A percentile compares a stretch with the other conserved stretches of the same genome.
Evolutionary conservation across 2,329 filamentous ascomycete species (phyloP).

Genomic region (Exophiala lecanii-corni): DNA sequence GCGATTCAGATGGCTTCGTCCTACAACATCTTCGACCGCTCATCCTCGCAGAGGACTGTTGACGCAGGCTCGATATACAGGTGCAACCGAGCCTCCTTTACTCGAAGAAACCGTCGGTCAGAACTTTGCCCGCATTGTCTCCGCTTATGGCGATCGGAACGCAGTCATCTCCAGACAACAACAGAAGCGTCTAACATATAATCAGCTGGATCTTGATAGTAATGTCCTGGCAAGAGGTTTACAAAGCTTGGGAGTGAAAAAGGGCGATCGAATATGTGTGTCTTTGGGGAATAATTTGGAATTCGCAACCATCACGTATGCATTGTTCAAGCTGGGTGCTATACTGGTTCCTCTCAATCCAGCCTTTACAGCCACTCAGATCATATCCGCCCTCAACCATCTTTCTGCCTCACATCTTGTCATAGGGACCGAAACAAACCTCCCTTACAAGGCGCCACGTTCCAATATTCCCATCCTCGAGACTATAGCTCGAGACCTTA

Average conservation of each 20-base stretch:
- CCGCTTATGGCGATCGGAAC: conserved; percentile 41
- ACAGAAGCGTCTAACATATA: conserved; percentile 64
- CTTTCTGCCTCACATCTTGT: conserved; percentile 70
- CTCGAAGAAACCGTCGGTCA: conserved; percentile 45
- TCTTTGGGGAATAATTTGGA: conserved; percentile 81
- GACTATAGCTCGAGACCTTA: conserved; percentile 48
- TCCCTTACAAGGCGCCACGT: conserved; percentile 61
- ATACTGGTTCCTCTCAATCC: conserved; percentile 92
- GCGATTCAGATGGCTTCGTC: conserved; percentile 6
- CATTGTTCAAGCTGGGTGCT: conserved; percentile 89
- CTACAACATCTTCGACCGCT: background rate
- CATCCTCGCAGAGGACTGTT: conserved; percentile 14
- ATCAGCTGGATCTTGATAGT: conserved; percentile 58
- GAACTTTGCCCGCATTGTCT: conserved; percentile 43
- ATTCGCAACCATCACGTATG: conserved; percentile 74
- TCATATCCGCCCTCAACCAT: conserved; percentile 72
- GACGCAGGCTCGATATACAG: conserved; percentile 19
- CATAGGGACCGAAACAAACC: conserved; percentile 80
- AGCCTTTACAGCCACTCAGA: conserved; percentile 74
- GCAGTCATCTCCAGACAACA: conserved; percentile 62
- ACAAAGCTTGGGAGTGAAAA: conserved; percentile 25
- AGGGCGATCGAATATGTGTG: conserved; percentile 69
- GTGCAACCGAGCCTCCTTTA: conserved; percentile 36
- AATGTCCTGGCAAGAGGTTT: conserved; percentile 26
- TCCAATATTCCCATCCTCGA: conserved; percentile 56